A percentile compares a stretch with the other conserved stretches of the same genome.
Conservation (phyloP, 2,329 filamentous ascomycete genomes). For the Penicillium thymicola region DNA sequence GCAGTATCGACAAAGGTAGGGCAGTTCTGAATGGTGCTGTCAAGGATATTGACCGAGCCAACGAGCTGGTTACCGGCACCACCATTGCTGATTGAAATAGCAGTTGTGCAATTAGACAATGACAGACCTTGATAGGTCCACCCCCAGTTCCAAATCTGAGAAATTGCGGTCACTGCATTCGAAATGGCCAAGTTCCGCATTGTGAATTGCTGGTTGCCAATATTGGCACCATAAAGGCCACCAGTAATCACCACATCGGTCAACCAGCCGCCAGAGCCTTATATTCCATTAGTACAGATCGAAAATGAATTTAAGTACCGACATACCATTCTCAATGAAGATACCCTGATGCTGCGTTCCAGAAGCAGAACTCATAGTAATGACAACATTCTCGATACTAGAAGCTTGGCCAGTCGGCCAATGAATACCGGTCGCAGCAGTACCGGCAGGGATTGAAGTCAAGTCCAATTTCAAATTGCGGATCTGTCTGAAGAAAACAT, state of each 20-base stretch:
- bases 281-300: not conserved
- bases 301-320: no score
- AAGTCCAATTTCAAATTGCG: conserved; percentile 64
- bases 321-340: conserved; percentile 55
- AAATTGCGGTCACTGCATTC: conserved; percentile 52
- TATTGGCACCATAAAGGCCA: conserved; percentile 57
- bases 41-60: conserved; percentile 57
- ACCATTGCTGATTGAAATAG: conserved; percentile 50
- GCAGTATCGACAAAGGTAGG: conserved; percentile 51
- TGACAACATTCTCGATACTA: conserved; percentile 60
- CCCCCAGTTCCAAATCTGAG: conserved; percentile 59
- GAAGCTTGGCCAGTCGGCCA: conserved; percentile 58
- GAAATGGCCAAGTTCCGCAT: conserved; percentile 56
- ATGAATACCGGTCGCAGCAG: conserved; percentile 44
- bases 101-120: conserved; percentile 53
- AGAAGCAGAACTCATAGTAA: conserved; percentile 51
- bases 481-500: conserved; percentile 63
- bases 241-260: conserved; percentile 59
- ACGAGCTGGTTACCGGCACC: conserved; percentile 45
- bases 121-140: conserved; percentile 53
- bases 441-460: conserved; percentile 35
- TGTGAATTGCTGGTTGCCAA: conserved; percentile 65
- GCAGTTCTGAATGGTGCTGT: conserved; percentile 52
- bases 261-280: conserved; percentile 58
- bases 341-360: conserved; percentile 56